These are phyloP conservation scores for Paramecium pentaurelia DNA, from an alignment of 73 alveolate species.

Conservation along the genomic window DNA sequence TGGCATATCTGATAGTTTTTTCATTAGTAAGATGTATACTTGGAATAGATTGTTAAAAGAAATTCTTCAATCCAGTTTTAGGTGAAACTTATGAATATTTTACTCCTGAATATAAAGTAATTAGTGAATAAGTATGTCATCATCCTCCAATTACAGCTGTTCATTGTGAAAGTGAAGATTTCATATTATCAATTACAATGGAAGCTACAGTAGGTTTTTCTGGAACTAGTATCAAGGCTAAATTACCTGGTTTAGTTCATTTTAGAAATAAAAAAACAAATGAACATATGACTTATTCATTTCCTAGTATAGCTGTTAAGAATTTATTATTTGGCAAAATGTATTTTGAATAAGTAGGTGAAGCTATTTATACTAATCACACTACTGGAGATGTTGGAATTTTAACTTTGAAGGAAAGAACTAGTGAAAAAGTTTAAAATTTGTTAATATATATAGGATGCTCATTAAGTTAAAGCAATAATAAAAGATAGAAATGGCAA, in stretches of 20 bases:
- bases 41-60: constrained; percentile 60
- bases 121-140: constrained; percentile 74
- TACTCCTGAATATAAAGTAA: constrained; percentile 53
- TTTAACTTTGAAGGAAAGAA: neutral
- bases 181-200: constrained; percentile 37
- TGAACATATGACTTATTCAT: constrained; percentile 38
- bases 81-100: constrained; percentile 75
- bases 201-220: constrained; percentile 56
- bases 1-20: constrained; percentile 62
- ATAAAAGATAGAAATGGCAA: neutral
- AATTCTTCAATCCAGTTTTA: constrained; percentile 74
- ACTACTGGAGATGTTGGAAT: constrained; percentile 30
- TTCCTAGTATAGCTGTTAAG: neutral
- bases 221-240: constrained; percentile 57
- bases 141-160: constrained; percentile 86
- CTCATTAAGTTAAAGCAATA: neutral
- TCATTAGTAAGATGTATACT: constrained; percentile 55
- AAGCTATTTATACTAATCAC: neutral
- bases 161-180: constrained; percentile 75
- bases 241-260: constrained; percentile 56
- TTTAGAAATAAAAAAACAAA: constrained; percentile 22
- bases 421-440: neutral
- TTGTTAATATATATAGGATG: neutral
- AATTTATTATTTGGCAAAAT: constrained; percentile 30
- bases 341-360: constrained; percentile 32